phyloP scores from a whole-genome alignment of 2,329 filamentous ascomycete genomes.

The Xylaria sp. region DNA sequence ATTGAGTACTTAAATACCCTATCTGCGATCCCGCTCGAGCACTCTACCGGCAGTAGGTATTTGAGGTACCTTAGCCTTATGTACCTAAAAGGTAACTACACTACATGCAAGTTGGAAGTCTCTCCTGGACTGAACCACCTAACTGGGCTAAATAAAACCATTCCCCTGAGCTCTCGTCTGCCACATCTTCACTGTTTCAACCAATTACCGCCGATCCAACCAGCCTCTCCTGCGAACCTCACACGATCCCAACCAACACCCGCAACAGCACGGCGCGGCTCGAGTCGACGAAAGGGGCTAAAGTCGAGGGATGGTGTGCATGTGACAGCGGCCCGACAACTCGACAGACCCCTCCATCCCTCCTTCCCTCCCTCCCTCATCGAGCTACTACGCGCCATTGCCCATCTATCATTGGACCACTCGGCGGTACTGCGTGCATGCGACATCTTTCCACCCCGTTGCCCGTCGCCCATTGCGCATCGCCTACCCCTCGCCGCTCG shows the following conservation, averaged over 20 bases:
- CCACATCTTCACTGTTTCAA: neutral
- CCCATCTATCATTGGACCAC: constrained; percentile 45
- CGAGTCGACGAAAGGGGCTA: constrained; percentile 37
- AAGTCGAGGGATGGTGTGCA: constrained; percentile 40
- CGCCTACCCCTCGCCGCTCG: neutral
- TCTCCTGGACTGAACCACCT: neutral
- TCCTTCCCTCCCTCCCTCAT: constrained; percentile 40
- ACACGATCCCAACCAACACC: constrained; percentile 21
- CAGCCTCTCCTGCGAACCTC: constrained; percentile 18
- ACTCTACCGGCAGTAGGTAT: too few species aligned
- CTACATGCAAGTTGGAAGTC: too few species aligned
- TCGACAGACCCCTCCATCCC: constrained; percentile 21
- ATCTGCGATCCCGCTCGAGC: too few species aligned
- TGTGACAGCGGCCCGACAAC: constrained; percentile 40
- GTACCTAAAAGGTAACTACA: too few species aligned
- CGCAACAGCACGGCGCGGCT: constrained; percentile 18
- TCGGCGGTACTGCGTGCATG: constrained; percentile 39
- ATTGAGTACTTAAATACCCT: too few species aligned
- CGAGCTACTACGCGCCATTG: constrained; percentile 37
- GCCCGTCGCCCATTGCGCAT: constrained; percentile 18
- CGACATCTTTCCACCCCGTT: constrained; percentile 33
- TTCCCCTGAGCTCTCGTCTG: neutral
- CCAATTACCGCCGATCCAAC: constrained; percentile 16
- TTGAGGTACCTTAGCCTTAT: too few species aligned
- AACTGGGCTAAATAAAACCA: neutral